Evolutionary conservation across 768 basidiomycete genomes (phyloP), one percentile per base, ranked within the genome.

Genomic region (Hydnomerulius pinastri): DNA sequence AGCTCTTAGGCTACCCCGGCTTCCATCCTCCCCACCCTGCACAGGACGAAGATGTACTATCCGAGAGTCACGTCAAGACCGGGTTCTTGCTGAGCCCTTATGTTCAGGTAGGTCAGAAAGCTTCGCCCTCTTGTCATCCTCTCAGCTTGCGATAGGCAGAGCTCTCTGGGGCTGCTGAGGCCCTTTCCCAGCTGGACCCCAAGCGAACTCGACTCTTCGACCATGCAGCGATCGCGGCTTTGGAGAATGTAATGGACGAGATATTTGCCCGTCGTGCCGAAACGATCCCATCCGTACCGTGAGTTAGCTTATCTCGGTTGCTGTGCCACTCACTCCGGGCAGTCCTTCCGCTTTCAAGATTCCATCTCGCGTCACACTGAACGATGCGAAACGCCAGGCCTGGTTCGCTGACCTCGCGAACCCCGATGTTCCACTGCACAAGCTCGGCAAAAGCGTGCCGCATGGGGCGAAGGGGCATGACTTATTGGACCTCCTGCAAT

Each of bases 351-450:
- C 84, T 1, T 93, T 90, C 67, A 86, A 85, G 44, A 81, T 92
- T 57, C 91, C 91, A 0, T 81, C 85, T n/a, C 73, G 91, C 58
- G 88, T 90, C 5, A 92, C 91, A 1, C 71, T 88, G 11, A 91
- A 87, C 44, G 89, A 92, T 57, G 71, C 83, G 6, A 90, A 88
- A 64, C 77, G 87, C n/a, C 79, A 85, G 49, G 75, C 85, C 6
- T 93, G 91, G 91, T 89, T 92, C 61, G 78, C 81, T 7, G 90
- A 92, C 60, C 78, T 93, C 10, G 89, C 91, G 11, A 82, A 92
- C 55, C 83, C 90, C 1, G 76, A 84, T 27, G 86, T 93, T 12
- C 91, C 91, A 4, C 74, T 93, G 13, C 74, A 86, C 62, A 92
- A 89, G 62, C 73, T 93, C 9, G 87, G 87, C 6, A 91, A 90